Evolutionary conservation across 352 stramenopile genomes (phyloP), one percentile per base, ranked within the genome.

Genomic region (Globisporangium orthogonon): DNA sequence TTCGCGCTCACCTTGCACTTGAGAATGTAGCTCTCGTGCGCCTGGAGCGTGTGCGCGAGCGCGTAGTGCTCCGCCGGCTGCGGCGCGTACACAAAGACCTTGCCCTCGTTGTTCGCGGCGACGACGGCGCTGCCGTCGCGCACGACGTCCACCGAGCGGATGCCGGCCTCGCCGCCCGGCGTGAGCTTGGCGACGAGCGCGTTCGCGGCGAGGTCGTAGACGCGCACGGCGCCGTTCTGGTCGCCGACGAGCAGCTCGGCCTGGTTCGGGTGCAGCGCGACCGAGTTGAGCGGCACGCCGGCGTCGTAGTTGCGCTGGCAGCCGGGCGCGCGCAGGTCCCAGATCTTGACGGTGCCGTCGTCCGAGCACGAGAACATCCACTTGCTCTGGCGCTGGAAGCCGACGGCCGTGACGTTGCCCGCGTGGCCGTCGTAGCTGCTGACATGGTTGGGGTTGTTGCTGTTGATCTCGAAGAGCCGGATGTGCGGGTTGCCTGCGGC

Each of bases 321-420:
- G 0, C 74, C 76, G 0, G 84, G 83, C 18, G 85, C 83, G 47
- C 94, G 75, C 50, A 98, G 63, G 71, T 98, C 94, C 91, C 91
- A 98, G 50, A 98, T 89, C 67, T 97, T 97, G 45, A 96, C 71
- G 4, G 91, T 98, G 6, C 96, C 95, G 73, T 99, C 97, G 69
- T 99, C 96, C 18, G 86, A 98, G 54, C 93, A 95, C 59, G 87
- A 98, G 70, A 97, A 99, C 73, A 99, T 96, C 93, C 93, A 99
- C 61, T 97, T 94, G 61, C 89, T 87, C 64, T 99, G 95, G 49
- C 92, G 84, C 71, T 99, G 96, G 79, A 99, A 99, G 41, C 97
- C 97, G 39, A 99, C 70, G 29, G 84, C 91, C 48, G 94, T 99
- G n/a, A 99, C 96, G 70, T 98, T 98, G 18, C 81, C 85, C 9